Base-by-base conservation (phyloP, 495 filamentous ascomycete genomes). In the Penicillium antarcticum region DNA sequence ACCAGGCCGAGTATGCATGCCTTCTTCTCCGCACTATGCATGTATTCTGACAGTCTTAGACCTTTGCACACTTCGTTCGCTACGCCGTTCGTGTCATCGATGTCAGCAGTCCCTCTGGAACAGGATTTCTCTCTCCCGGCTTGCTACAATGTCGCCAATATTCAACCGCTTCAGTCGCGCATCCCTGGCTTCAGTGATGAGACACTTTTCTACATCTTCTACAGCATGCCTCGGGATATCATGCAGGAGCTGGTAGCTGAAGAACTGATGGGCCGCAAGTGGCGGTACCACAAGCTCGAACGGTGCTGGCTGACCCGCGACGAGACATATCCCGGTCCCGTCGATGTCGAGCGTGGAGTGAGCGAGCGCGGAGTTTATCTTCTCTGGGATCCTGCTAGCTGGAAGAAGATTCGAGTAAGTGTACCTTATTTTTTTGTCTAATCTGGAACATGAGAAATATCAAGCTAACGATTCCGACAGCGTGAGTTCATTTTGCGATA, bases 201-300 rank as follows among this genome's bases (percentile, higher is more conserved):
- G 65, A 95, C 91, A 0, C 76, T 97, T 47, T 91, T 97, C 66
- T 91, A 86, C 74, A 94, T 97, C 54, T 97, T 97, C 76, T 97
- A 95, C 73, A 89, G 85, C 69, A 87, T 88, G 70, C 88, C 91
- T 2, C 74, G 84, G 29, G 91, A 95, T 62, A 77, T 88, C 52
- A 81, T 91, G 69, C 92, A 97, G 68, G 87, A 95, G 54, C 68
- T 90, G 52, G 92, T 88, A 9, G 90, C 90, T 2, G 74, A 82
- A 34, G 91, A 97, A 66, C 76, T 97, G 78, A 81, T 78, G 66
- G 81, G 79, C 44, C 88, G 92, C 43, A 91, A 92, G 65, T 97
- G 92, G 92, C 77, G 91, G 53, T 97, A 90, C 76, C 91, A 97
- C 66, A 96, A 91, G 73, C 82, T 89, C 46, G 76, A 91, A 45